phyloP scores from a whole-genome alignment of 2,329 filamentous ascomycete genomes.

The Fusarium sp. region DNA sequence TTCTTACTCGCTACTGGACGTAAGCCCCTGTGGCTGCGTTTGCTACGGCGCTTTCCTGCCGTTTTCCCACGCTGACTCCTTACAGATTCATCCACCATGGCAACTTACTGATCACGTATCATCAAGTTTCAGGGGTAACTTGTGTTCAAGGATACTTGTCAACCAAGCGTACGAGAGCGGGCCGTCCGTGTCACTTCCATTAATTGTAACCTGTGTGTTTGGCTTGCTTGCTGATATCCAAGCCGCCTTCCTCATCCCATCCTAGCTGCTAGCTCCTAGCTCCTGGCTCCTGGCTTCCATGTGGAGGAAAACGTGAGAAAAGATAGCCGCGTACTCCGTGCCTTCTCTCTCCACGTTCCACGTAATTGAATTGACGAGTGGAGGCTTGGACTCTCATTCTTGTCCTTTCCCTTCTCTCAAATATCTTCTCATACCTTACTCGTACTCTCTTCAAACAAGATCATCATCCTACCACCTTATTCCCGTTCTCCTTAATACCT shows the following conservation, averaged over 20 bases:
- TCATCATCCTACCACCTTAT: slow-evolving; percentile 6
- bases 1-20: not conserved
- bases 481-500: slow-evolving; percentile 3
- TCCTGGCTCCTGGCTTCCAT: not conserved
- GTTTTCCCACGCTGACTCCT: slow-evolving; percentile 11
- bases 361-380: slow-evolving; percentile 24
- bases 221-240: not conserved
- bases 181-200: slow-evolving; percentile 21
- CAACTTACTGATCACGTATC: slow-evolving; percentile 19
- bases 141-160: slow-evolving; percentile 15
- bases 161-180: slow-evolving; percentile 2
- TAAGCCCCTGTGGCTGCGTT: slow-evolving; percentile 23
- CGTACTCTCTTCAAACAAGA: not conserved
- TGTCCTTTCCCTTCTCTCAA: not conserved
- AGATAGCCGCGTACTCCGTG: slow-evolving; percentile 23
- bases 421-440: not conserved
- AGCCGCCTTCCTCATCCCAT: slow-evolving; percentile 16
- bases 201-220: slow-evolving; percentile 17
- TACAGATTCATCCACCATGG: not conserved
- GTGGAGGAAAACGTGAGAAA: not conserved
- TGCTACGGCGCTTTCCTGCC: slow-evolving; percentile 10
- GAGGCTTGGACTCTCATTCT: slow-evolving; percentile 5
- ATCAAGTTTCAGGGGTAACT: slow-evolving; percentile 31
- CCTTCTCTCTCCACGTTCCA: slow-evolving; percentile 38
- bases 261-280: no score